Base-by-base conservation (phyloP, 2,329 filamentous ascomycete species). In the Fusarium luffae region DNA sequence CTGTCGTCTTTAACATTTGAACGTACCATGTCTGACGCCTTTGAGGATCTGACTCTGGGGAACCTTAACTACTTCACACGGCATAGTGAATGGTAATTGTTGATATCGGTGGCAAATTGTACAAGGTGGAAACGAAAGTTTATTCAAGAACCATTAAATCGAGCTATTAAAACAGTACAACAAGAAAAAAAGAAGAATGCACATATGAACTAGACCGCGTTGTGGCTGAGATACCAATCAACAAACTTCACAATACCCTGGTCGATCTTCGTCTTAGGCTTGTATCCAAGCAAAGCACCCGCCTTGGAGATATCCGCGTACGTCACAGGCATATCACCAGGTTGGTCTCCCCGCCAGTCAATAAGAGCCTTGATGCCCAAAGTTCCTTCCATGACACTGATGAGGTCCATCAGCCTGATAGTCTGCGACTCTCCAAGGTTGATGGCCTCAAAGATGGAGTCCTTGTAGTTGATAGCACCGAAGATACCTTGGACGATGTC, bases 341-440 rank as follows among this genome's bases (percentile, higher is more conserved):
- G 48, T 21, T 63, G 60, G 0, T 63, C 60, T 5, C 40, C 60
- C 3, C 60, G 51, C 34, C 42, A 25, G 10, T 63, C 60, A 34
- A 63, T 55, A 2, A 54, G 34, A 1, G 60, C 48, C 9, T 63
- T 63, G 2, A 42, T 21, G 25, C 60, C 60, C 16, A 63, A 5
- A 0, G 58, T 34, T 9, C 41, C 34, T 7, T 63, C 60, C 6
- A 63, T 28, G 0, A 41, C 27, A 14, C 25, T 21, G 5, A 63
- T 63, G 3, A 63, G 58, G 1, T 63, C 58, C 5, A 18, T 63
- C 8, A 63, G 2, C 7, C 30, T 51, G 19, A 63, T 63, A 0
- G 60, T 63, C 42, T 63, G 60, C 2, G 60, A 63, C 16, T 63
- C 48, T n/a, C 60, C 60, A 5, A 63, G 60, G 42, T 63, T 63